These are phyloP conservation scores for Phytophthora kernoviae DNA, from an alignment of 352 stramenopile genomes.

Conservation along the genomic window DNA sequence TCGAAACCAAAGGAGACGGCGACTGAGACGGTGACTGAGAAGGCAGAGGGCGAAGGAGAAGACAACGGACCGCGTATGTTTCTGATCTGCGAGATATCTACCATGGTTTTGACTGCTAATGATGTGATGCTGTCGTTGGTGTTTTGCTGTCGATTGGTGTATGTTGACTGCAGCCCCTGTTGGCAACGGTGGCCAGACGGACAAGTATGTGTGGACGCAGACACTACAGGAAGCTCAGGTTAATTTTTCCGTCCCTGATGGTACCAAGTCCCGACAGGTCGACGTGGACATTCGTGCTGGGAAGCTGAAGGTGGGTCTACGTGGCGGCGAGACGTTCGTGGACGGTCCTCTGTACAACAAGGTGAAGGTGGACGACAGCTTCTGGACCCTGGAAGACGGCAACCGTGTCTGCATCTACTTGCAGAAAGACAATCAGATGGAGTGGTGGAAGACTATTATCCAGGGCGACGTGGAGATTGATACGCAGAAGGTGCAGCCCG, in stretches of 20 bases:
- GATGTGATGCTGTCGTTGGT: not conserved
- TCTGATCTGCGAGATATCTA: not conserved
- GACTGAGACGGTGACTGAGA: conserved; percentile 22
- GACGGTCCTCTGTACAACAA: conserved; percentile 94
- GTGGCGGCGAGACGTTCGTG: conserved; percentile 70
- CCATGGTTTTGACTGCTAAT: conserved; percentile 8
- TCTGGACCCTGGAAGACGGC: conserved; percentile 97
- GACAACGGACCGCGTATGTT: conserved; percentile 67
- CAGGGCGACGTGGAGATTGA: conserved; percentile 96
- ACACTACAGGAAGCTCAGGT: conserved; percentile 96
- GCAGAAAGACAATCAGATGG: conserved; percentile 99
- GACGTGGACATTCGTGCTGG: conserved; percentile 92
- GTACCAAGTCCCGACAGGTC: conserved; percentile 94
- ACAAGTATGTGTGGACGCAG: conserved; percentile 98
- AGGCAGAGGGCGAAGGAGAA: conserved; percentile 68
- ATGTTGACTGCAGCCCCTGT: conserved; percentile 56
- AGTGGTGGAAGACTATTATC: conserved; percentile 99
- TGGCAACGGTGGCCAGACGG: conserved; percentile 93
- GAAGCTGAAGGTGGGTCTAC: conserved; percentile 91
- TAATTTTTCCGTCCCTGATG: conserved; percentile 90
- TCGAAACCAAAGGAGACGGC: conserved; percentile 33
- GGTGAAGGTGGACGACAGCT: conserved; percentile 98
- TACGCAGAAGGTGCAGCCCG: conserved; percentile 98
- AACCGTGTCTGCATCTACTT: conserved; percentile 93
- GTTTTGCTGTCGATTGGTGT: conserved; percentile 2